Evolutionary conservation across 2,329 filamentous ascomycete genomes (phyloP), one percentile per base, ranked within the genome.

Genomic region (Diaporthe citri): DNA sequence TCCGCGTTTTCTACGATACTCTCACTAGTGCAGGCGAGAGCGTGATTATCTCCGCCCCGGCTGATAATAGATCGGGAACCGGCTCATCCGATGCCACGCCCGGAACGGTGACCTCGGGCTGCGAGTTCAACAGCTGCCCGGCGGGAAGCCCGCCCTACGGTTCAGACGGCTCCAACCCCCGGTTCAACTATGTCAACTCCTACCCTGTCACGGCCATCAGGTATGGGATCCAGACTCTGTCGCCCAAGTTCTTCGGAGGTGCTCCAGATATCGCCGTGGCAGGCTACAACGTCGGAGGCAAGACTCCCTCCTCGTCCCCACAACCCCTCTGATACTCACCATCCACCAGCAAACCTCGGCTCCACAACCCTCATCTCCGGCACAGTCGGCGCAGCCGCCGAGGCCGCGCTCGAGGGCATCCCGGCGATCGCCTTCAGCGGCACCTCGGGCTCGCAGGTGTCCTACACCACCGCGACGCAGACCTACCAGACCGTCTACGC

Each of bases 141-240:
- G 82, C 87, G 8, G 86, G 87, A 77, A 90, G 88, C 78, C 88
- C 89, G 0, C 85, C 91, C 1, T 85, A 86, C n/a, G 92, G 92
- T 46, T 81, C 82, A 77, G 93, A 94, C 79, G 82, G 84, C 13
- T 87, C 88, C 0, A 85, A 89, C 76, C 86, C 89, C 0, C 88
- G 89, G 7, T 86, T 93, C 66, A 92, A 93, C 86, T 94, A 93
- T 85, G 93, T 94, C 72, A 94, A 94, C 84, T 92, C 90, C 0
- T 93, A 86, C 82, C 92, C 93, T 0, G 90, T 90, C 2, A 93
- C 92, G 0, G 85, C 90, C 2, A 90, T 93, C 79, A 87, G 89
- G 71, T 88, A 90, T 80, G 92, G 92, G 43, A 90, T 94, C 80
- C 83, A 90, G 75, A 87, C 84, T 6, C 86, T 91, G 34, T 88